These are phyloP conservation scores for Pyrenophora tritici-repentis DNA, from an alignment of 2,329 filamentous ascomycete species.

Conservation along the genomic window DNA sequence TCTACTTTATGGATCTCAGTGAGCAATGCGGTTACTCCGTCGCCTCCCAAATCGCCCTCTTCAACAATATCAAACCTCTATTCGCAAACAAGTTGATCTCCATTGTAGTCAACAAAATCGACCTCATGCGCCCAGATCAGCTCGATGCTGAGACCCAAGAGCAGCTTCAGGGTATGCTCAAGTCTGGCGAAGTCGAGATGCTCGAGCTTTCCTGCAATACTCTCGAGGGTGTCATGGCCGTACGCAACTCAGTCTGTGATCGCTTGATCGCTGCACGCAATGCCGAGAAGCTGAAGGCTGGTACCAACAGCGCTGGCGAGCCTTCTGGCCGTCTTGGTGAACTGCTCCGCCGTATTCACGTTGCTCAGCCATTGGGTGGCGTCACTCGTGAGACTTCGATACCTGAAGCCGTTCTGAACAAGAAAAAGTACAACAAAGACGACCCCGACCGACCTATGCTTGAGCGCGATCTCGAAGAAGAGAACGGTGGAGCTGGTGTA, in stretches of 20 bases:
- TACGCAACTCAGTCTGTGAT: constrained; percentile 95
- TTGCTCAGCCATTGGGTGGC: constrained; percentile 88
- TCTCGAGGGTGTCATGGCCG: constrained; percentile 88
- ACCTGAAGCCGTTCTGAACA: constrained; percentile 78
- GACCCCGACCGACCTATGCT: constrained; percentile 84
- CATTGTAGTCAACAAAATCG: constrained; percentile 97
- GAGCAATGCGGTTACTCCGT: constrained; percentile 97
- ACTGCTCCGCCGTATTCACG: constrained; percentile 92
- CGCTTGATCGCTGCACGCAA: constrained; percentile 90
- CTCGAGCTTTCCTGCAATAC: constrained; percentile 95
- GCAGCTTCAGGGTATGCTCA: constrained; percentile 78
- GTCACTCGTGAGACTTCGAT: constrained; percentile 81
- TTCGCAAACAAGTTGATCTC: constrained; percentile 98
- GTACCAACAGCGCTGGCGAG: constrained; percentile 77
- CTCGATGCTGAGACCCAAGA: constrained; percentile 78
- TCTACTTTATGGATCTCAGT: constrained; percentile 98
- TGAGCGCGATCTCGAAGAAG: constrained; percentile 85
- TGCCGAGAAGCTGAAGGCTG: constrained; percentile 90
- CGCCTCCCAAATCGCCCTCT: constrained; percentile 88
- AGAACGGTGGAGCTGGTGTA: constrained; percentile 93
- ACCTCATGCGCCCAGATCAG: constrained; percentile 85
- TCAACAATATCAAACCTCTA: constrained; percentile 89
- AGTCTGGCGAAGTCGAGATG: constrained; percentile 88
- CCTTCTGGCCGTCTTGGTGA: constrained; percentile 82
- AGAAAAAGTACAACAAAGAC: constrained; percentile 86